A percentile compares a stretch with the other conserved stretches of the same genome.
Evolutionary conservation across 73 alveolate genomes (phyloP).

Genomic region (Tetrahymena malaccensis): DNA sequence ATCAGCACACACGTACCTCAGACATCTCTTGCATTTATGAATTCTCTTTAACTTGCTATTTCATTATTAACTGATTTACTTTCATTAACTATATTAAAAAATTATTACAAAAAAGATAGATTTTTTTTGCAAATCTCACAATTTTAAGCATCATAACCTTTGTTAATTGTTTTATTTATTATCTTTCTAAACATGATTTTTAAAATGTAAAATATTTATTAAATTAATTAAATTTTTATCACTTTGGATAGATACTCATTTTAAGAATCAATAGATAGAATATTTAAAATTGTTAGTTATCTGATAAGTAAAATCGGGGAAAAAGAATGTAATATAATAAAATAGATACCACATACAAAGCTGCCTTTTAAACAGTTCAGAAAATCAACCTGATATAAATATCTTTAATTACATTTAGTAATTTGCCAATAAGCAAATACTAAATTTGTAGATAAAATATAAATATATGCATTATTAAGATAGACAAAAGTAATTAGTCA

Average conservation of each 20-base stretch:
- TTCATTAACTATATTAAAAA: neutral
- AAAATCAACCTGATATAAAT: no score
- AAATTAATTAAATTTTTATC: neutral
- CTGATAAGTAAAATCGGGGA: neutral
- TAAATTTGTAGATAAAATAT: no score
- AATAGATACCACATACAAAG: neutral
- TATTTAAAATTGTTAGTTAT: neutral
- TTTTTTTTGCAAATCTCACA: neutral
- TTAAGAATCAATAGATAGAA: neutral
- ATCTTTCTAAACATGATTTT: neutral
- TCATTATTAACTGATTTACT: neutral
- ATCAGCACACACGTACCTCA: neutral
- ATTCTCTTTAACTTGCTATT: neutral
- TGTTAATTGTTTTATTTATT: neutral
- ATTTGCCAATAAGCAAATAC: no score
- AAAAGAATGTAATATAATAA: neutral
- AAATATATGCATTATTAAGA: no score
- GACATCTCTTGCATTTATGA: neutral
- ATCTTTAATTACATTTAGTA: no score
- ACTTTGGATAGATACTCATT: neutral
- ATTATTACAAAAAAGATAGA: neutral
- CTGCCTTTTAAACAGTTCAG: no score
- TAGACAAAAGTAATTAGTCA: no score
- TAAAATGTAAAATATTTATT: no score
- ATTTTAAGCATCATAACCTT: neutral